Evolutionary conservation across 2,329 filamentous ascomycete genomes (phyloP).

Genomic region (Cyphellophora europaea): DNA sequence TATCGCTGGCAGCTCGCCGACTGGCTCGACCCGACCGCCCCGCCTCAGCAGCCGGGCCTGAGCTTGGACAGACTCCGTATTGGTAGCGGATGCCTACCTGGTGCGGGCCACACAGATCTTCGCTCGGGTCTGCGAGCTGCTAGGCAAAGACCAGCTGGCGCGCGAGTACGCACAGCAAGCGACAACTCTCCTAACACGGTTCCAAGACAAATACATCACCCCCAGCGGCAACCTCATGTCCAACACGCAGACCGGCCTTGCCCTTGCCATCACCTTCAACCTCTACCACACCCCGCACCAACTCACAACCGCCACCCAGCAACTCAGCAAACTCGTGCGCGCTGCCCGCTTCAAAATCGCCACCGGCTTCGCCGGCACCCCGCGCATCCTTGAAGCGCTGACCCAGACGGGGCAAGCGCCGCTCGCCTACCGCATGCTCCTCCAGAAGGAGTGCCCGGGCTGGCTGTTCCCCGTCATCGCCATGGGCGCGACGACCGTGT

Average conservation of each 20-base stretch:
- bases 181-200: constrained; percentile 17
- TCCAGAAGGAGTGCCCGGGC: constrained; percentile 25
- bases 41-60: constrained; percentile 25
- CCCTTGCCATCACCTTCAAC: constrained; percentile 19
- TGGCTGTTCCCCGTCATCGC: constrained; percentile 32
- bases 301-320: constrained; percentile 15
- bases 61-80: constrained; percentile 23
- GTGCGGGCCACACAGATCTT: constrained; percentile 25
- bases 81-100: constrained; percentile 32
- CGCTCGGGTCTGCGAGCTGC: constrained; percentile 19
- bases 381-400: constrained; percentile 22
- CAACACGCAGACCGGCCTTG: constrained; percentile 25
- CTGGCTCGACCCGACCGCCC: constrained; percentile 33
- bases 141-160: constrained; percentile 18
- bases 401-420: constrained; percentile 16
- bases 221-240: constrained; percentile 20
- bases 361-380: constrained; percentile 28
- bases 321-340: constrained; percentile 18
- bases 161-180: constrained; percentile 17
- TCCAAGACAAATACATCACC: constrained; percentile 24
- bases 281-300: constrained; percentile 13
- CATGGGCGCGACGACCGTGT: constrained; percentile 34
- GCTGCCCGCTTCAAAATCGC: constrained; percentile 22
- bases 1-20: constrained; percentile 28
- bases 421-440: constrained; percentile 31